These are phyloP conservation scores for Tephrocybe rancida DNA, from an alignment of 768 basidiomycete genomes.

Conservation along the genomic window DNA sequence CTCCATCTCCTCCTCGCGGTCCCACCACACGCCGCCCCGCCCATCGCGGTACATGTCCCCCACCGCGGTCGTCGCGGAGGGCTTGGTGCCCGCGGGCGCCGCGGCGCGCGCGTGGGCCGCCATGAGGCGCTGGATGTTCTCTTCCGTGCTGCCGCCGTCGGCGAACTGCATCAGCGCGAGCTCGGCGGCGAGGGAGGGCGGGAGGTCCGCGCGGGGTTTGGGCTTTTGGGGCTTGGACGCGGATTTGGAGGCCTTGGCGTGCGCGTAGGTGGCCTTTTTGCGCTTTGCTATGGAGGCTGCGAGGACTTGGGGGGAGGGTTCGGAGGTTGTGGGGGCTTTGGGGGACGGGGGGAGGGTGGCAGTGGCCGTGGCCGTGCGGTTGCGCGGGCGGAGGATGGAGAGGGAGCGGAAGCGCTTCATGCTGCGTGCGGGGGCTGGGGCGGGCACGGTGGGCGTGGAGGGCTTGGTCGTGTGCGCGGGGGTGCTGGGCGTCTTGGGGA, in stretches of 20 bases:
- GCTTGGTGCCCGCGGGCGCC: slow-evolving; percentile 19
- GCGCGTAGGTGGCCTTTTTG: slow-evolving; percentile 55
- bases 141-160: slow-evolving; percentile 63
- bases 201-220: slow-evolving; percentile 24
- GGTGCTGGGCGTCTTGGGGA: slow-evolving; percentile 53
- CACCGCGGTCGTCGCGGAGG: slow-evolving; percentile 29
- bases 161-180: slow-evolving; percentile 70
- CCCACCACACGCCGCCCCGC: slow-evolving; percentile 68
- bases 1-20: slow-evolving; percentile 73
- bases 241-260: slow-evolving; percentile 48
- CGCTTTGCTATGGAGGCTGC: slow-evolving; percentile 41
- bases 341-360: slow-evolving; percentile 21
- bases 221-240: slow-evolving; percentile 37
- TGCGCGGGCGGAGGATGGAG: slow-evolving; percentile 46
- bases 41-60: slow-evolving; percentile 62
- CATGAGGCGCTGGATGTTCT: slow-evolving; percentile 56
- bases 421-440: slow-evolving; percentile 16
- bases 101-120: slow-evolving; percentile 53
- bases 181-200: slow-evolving; percentile 63
- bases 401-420: slow-evolving; percentile 56
- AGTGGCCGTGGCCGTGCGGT: slow-evolving; percentile 20
- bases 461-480: slow-evolving; percentile 31
- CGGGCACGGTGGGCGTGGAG: slow-evolving; percentile 19
- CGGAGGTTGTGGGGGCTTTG: slow-evolving; percentile 1
- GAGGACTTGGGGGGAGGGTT: slow-evolving; percentile 19